These are phyloP conservation scores for Fraxinus ornus DNA, from an alignment of 305 asterid species.

Conservation along the genomic window DNA sequence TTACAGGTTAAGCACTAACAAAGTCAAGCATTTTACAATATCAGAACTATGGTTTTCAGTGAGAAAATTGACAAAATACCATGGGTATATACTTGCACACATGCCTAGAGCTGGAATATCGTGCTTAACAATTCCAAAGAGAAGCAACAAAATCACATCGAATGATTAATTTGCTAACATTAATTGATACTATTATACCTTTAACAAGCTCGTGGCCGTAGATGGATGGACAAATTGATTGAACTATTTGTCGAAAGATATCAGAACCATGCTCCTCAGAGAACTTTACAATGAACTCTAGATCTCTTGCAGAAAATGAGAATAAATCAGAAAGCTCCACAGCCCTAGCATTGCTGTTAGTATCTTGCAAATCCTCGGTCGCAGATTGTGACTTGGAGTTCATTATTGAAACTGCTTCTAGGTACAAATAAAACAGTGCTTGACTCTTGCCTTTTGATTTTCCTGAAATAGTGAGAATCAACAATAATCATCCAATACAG, in stretches of 20 bases:
- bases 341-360: slow-evolving; percentile 43
- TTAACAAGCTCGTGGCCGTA: slow-evolving; percentile 99
- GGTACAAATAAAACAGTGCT: slow-evolving; percentile 77
- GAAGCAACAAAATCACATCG: slow-evolving; percentile 4
- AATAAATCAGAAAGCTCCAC: slow-evolving; percentile 64
- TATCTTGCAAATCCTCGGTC: slow-evolving; percentile 51
- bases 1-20: neutral
- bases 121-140: slow-evolving; percentile 6
- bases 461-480: slow-evolving; percentile 45
- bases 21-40: slow-evolving; percentile 7
- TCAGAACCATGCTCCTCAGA: slow-evolving; percentile 87
- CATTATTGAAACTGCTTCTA: slow-evolving; percentile 73
- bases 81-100: neutral
- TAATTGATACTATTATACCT: slow-evolving; percentile 46
- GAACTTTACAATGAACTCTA: slow-evolving; percentile 84
- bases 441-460: slow-evolving; percentile 82
- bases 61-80: slow-evolving; percentile 8
- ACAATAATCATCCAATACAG: neutral
- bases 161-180: slow-evolving; percentile 21
- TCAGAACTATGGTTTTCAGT: slow-evolving; percentile 12
- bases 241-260: slow-evolving; percentile 80
- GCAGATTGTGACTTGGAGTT: slow-evolving; percentile 77
- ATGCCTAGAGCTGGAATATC: neutral
- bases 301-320: slow-evolving; percentile 82
- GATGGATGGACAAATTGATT: slow-evolving; percentile 92